Conservation (phyloP, 352 stramenopile species). For the Phytophthora tubulina region DNA sequence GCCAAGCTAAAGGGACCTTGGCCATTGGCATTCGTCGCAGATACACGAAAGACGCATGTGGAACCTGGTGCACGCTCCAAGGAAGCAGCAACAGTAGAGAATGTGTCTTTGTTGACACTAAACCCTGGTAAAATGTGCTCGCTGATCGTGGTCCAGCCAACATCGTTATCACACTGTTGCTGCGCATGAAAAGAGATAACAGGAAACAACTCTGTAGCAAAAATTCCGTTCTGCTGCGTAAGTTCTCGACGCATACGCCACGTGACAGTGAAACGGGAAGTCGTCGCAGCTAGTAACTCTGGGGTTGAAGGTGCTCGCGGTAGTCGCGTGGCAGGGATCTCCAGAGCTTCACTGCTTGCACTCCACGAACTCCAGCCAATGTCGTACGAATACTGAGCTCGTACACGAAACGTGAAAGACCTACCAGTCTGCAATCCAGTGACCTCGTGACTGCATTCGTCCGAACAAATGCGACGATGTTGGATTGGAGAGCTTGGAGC, state of each 20-base stretch:
- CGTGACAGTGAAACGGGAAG: conserved; percentile 50
- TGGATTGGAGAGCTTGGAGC: conserved; percentile 27
- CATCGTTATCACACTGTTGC: conserved; percentile 58
- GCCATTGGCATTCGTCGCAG: conserved; percentile 61
- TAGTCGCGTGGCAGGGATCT: conserved; percentile 47
- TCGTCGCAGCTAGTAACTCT: conserved; percentile 47
- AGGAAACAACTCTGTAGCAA: conserved; percentile 49
- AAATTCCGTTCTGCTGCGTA: conserved; percentile 13
- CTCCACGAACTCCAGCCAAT: conserved; percentile 70
- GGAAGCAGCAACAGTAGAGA: conserved; percentile 46
- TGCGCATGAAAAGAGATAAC: conserved; percentile 54
- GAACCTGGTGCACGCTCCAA: conserved; percentile 47
- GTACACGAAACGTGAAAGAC: conserved; percentile 62
- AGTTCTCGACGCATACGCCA: conserved; percentile 50
- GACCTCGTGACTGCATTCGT: conserved; percentile 41
- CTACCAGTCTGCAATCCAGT: conserved; percentile 36
- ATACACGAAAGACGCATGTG: conserved; percentile 63
- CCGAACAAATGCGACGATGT: conserved; percentile 31
- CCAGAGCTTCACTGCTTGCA: conserved; percentile 43
- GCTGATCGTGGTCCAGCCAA: conserved; percentile 56
- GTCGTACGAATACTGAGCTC: conserved; percentile 43
- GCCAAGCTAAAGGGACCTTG: conserved; percentile 57
- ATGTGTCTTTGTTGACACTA: conserved; percentile 23
- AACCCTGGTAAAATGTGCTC: conserved; percentile 40
- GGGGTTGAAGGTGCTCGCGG: conserved; percentile 55